Conservation (phyloP, 83 land plant genomes). For the Larix sibirica region DNA sequence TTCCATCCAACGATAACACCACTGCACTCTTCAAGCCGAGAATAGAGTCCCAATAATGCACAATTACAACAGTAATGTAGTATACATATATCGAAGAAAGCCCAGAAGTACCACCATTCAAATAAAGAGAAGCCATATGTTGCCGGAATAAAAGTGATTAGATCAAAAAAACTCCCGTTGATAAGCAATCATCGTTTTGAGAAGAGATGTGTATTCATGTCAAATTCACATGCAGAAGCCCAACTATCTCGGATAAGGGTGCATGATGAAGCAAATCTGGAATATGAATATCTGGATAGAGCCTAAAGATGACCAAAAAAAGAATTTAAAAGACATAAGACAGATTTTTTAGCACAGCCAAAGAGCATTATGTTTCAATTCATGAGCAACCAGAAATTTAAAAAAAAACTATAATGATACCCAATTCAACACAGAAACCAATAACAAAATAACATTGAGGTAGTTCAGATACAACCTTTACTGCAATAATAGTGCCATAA, state of each 20-base stretch:
- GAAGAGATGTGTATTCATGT: constrained; percentile 1
- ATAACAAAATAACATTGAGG: background rate
- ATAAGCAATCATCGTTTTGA: constrained; percentile 3
- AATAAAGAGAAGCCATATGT: constrained; percentile 13
- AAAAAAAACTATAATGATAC: constrained; percentile 1
- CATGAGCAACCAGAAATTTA: background rate
- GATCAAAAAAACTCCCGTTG: constrained; percentile 3
- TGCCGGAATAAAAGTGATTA: constrained; percentile 6
- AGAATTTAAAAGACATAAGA: background rate
- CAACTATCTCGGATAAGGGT: constrained; percentile 10
- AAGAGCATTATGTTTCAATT: constrained; percentile 10
- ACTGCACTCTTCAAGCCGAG: background rate
- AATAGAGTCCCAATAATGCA: background rate
- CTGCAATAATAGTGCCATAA: constrained; percentile 66
- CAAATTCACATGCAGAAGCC: constrained; percentile 14
- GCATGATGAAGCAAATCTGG: constrained; percentile 17
- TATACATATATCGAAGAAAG: constrained; percentile 1
- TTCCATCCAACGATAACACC: background rate
- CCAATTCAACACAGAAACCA: background rate
- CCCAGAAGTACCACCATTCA: constrained; percentile 13
- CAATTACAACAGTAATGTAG: background rate
- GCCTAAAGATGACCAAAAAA: constrained; percentile 13
- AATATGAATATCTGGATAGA: constrained; percentile 17
- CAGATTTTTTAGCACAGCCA: background rate
- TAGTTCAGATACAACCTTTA: constrained; percentile 48